Base-by-base conservation (phyloP, 164 flowering plant genomes). In the Echeveria elegans region DNA sequence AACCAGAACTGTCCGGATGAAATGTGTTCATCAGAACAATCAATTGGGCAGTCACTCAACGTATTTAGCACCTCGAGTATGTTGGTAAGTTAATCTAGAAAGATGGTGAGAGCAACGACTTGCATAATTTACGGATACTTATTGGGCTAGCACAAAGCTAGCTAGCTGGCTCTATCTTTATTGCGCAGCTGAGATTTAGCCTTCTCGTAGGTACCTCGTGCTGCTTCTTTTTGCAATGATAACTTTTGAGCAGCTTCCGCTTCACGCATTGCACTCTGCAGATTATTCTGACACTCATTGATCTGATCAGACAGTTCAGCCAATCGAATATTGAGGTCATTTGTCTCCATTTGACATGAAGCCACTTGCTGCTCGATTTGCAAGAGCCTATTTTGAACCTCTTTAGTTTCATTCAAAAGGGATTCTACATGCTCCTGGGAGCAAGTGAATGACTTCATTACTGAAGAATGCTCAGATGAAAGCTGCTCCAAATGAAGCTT, bases 401-500 rank as follows among this genome's bases (percentile, higher is more conserved):
- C 61, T 28, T 56, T 32, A 56, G 31, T 32, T 56, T 56, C 61
- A 28, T 1, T 26, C 28, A 26, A 23, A 28, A 56, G 61, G 19
- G 32, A 28, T 28, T 56, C 18, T 28, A 56, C 16, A 28, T 2
- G 23, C 30, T 56, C 32, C 32, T 56, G 32, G 3, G 61, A 28
- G 61, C 61, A 19, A 15, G 61, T 28, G 32, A 56, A 4, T 7
- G 61, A 56, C 12, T 3, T 56, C 61, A 56, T 56, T 19, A 56
- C 61, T 56, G 61, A 56, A 29, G 32, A 4, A 56, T 56, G 61
- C 31, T 56, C 61, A 56, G 61, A 11, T 28, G 61, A 56, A 23
- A 56, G 61, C 30, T 56, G 61, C 32, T 56, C 61, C 32, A 56
- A 56, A 29, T 32, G 61, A 29, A 56, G 61, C 61, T 56, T 56